A percentile compares a stretch with the other conserved stretches of the same genome.
Evolutionary conservation across 2,329 filamentous ascomycete genomes (phyloP).

Genomic region (Rutstroemia sp.): DNA sequence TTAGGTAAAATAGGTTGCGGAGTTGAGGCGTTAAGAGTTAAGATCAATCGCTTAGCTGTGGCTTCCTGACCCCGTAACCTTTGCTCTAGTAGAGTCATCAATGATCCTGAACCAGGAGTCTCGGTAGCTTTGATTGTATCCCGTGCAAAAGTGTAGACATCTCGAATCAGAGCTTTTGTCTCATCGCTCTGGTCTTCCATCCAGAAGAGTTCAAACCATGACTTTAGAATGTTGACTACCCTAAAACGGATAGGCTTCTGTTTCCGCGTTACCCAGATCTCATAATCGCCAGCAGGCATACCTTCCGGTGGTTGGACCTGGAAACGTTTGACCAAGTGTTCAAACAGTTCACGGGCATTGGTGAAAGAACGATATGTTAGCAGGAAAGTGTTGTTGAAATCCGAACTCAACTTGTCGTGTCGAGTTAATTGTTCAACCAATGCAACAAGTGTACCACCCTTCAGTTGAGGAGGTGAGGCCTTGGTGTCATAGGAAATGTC

Average conservation of each 20-base stretch:
- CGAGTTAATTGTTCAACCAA: slow-evolving; percentile 92
- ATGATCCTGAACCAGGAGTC: slow-evolving; percentile 76
- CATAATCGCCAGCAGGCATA: slow-evolving; percentile 66
- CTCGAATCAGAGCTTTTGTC: slow-evolving; percentile 75
- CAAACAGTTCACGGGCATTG: slow-evolving; percentile 80
- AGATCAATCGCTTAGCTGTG: slow-evolving; percentile 75
- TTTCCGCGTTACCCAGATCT: slow-evolving; percentile 86
- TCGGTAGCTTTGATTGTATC: slow-evolving; percentile 90
- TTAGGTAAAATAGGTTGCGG: slow-evolving; percentile 90
- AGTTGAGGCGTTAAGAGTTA: slow-evolving; percentile 75
- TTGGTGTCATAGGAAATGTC: slow-evolving; percentile 90
- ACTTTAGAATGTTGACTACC: slow-evolving; percentile 96
- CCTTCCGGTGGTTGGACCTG: slow-evolving; percentile 86
- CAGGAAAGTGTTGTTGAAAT: slow-evolving; percentile 95
- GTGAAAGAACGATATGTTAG: slow-evolving; percentile 96
- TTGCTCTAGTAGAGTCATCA: slow-evolving; percentile 85
- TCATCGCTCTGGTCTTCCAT: slow-evolving; percentile 89
- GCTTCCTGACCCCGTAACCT: slow-evolving; percentile 82
- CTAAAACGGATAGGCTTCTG: slow-evolving; percentile 94
- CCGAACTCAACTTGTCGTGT: slow-evolving; percentile 91
- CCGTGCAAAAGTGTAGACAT: slow-evolving; percentile 84
- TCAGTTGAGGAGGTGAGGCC: slow-evolving; percentile 64
- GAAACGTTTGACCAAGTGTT: slow-evolving; percentile 85
- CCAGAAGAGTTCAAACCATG: slow-evolving; percentile 98
- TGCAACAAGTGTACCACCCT: slow-evolving; percentile 81